Percentiles rank a stretch among this genome's conserved stretches.
phyloP scores from a whole-genome alignment of 208 protist genomes.

The Eutreptiella sp. region DNA sequence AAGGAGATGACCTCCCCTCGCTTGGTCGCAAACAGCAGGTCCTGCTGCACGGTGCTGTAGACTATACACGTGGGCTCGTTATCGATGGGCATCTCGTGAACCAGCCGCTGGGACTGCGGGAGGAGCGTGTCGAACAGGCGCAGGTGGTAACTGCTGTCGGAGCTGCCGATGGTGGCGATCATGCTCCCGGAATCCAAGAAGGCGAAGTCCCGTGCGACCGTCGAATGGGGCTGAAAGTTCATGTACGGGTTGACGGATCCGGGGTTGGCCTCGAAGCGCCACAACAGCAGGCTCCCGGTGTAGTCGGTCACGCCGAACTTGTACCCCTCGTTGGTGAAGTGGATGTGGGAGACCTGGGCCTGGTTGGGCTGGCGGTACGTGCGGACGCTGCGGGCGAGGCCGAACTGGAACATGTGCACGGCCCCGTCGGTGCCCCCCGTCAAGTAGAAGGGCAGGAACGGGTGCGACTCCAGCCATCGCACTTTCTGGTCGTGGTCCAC shows the following conservation, averaged over 20 bases:
- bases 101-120: background rate
- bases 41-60: background rate
- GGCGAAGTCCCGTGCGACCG: background rate
- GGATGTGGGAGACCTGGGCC: constrained; percentile 10
- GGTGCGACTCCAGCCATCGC: constrained; percentile 6
- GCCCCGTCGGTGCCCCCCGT: constrained; percentile 21
- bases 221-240: background rate
- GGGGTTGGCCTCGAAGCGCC: constrained; percentile 16
- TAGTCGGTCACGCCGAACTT: constrained; percentile 21
- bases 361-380: background rate
- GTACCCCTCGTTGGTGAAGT: constrained; percentile 6
- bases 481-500: background rate
- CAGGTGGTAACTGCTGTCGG: background rate
- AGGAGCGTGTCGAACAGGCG: constrained; percentile 11
- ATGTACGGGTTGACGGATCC: background rate
- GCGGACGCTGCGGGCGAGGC: background rate
- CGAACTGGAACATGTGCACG: constrained; percentile 21
- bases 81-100: background rate
- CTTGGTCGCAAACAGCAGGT: constrained; percentile 1
- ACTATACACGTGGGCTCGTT: background rate
- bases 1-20: constrained; percentile 6
- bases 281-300: constrained; percentile 8
- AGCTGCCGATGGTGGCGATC: constrained; percentile 9
- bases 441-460: constrained; percentile 27
- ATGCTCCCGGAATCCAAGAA: constrained; percentile 8